These are phyloP conservation scores for Zygnema circumcarinatum DNA, from an alignment of 139 green algal genomes.

Conservation along the genomic window DNA sequence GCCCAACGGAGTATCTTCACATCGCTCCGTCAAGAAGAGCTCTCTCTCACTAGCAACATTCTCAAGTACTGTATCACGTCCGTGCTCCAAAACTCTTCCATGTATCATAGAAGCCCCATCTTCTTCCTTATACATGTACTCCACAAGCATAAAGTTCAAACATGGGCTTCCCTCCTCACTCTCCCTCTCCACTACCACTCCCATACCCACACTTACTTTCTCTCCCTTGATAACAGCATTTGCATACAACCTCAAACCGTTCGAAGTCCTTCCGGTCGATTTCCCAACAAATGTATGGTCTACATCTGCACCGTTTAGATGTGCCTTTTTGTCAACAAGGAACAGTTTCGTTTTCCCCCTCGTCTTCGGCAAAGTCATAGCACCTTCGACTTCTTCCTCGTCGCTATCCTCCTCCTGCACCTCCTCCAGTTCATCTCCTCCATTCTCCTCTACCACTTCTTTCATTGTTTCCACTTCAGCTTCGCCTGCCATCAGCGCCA, in stretches of 20 bases:
- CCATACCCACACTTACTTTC: not conserved
- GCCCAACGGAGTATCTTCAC: conserved; percentile 33
- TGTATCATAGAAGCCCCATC: conserved; percentile 63
- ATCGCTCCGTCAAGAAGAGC: conserved; percentile 80
- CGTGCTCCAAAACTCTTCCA: conserved; percentile 76
- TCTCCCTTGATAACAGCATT: not conserved
- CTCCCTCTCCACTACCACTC: conserved; percentile 18
- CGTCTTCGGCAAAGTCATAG: not conserved
- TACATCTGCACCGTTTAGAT: not conserved
- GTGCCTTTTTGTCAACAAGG: not conserved
- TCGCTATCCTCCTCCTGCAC: conserved; percentile 52
- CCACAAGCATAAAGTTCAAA: conserved; percentile 60
- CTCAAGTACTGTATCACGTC: conserved; percentile 85
- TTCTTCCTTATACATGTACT: conserved; percentile 75
- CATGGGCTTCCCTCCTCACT: not conserved
- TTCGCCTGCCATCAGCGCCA: conserved; percentile 3
- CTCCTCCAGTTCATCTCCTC: conserved; percentile 38
- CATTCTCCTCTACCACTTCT: conserved; percentile 6
- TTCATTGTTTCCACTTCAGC: not conserved
- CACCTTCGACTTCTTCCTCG: conserved; percentile 22
- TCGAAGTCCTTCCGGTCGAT: not conserved
- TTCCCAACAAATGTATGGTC: not conserved
- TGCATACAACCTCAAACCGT: not conserved
- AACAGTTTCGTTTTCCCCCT: not conserved
- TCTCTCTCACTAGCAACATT: conserved; percentile 81